phyloP scores from a whole-genome alignment of 2,329 filamentous ascomycete genomes.

The Phyllosticta citriasiana region DNA sequence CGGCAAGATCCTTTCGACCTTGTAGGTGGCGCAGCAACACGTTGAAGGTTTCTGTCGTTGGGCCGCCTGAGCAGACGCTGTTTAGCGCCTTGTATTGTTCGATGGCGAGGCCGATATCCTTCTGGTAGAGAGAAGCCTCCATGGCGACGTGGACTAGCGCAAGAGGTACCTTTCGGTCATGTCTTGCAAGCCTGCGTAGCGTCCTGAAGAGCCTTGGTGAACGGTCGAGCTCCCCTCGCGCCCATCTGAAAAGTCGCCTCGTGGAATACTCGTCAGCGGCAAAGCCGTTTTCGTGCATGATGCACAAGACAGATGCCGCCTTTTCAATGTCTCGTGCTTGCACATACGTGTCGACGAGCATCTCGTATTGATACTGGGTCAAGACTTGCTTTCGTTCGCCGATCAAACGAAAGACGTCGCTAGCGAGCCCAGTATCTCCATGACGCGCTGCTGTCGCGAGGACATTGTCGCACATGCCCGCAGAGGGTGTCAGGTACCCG shows the following conservation, averaged over 20 bases:
- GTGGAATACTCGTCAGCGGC: slow-evolving; percentile 51
- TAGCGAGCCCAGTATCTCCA: slow-evolving; percentile 59
- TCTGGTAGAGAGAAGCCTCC: slow-evolving; percentile 38
- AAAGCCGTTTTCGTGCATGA: slow-evolving; percentile 59
- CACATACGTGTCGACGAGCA: slow-evolving; percentile 63
- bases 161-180: slow-evolving; percentile 41
- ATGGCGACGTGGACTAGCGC: slow-evolving; percentile 44
- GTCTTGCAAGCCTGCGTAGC: slow-evolving; percentile 46
- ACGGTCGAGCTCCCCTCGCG: slow-evolving; percentile 37
- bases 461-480: slow-evolving; percentile 56
- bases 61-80: slow-evolving; percentile 36
- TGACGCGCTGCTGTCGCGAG: slow-evolving; percentile 61
- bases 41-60: slow-evolving; percentile 50
- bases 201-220: slow-evolving; percentile 44
- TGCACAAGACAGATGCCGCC: slow-evolving; percentile 59
- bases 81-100: slow-evolving; percentile 53
- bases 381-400: slow-evolving; percentile 49
- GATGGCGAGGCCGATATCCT: slow-evolving; percentile 41
- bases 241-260: slow-evolving; percentile 48
- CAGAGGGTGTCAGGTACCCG: slow-evolving; percentile 51
- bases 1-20: slow-evolving; percentile 43
- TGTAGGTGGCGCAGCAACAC: slow-evolving; percentile 44
- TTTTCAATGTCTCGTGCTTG: slow-evolving; percentile 49
- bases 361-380: slow-evolving; percentile 64
- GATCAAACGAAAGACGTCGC: slow-evolving; percentile 59